Base-by-base conservation (phyloP, 768 basidiomycete species). In the Gyrodon lividus region DNA sequence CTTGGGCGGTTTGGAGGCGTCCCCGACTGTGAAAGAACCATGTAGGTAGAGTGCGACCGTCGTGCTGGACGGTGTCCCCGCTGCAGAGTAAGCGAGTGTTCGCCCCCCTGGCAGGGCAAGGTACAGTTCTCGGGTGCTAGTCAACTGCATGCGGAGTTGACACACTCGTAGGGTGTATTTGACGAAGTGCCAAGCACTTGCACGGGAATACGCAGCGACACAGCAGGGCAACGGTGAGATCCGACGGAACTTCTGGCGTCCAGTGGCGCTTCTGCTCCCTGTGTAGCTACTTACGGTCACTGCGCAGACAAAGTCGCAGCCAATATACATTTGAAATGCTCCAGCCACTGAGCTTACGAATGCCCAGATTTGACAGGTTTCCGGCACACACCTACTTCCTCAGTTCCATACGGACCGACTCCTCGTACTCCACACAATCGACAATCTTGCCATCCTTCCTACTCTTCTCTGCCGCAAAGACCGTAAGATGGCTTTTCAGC, bases 391-490 rank as follows among this genome's bases (percentile, higher is more conserved):
- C 6, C 35, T 24, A 60, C 46, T 26, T 53, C 39, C 34, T 28
- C 14, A 60, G 60, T 52, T 68, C 69, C 55, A 66, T 61, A 62
- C 79, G 74, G n/a, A 74, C 73, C 33, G 67, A 63, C 53, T 67
- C 71, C 70, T 87, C 88, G 62, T 87, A 92, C 60, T 81, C 76
- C 16, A 62, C 74, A 60, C 82, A 89, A 63, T 90, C 79, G 1
- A 94, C 78, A 10, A 92, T 82, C 9, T 61, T 74, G 13, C 86
- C 89, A 56, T 88, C 79, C 50, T 67, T 76, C 56, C 91, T 74
- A 57, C 89, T 88, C 53, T 79, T 74, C 74, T 94, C 92, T 34
- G 90, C 90, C 50, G 92, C 92, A 71, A 95, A 94, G 30, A 92
- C 89, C 1, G 87, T 84, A 60, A 95, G 64, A 68, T 93, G 91